Evolutionary conservation across 2,329 filamentous ascomycete genomes (phyloP).

Genomic region (Fusarium sp.): DNA sequence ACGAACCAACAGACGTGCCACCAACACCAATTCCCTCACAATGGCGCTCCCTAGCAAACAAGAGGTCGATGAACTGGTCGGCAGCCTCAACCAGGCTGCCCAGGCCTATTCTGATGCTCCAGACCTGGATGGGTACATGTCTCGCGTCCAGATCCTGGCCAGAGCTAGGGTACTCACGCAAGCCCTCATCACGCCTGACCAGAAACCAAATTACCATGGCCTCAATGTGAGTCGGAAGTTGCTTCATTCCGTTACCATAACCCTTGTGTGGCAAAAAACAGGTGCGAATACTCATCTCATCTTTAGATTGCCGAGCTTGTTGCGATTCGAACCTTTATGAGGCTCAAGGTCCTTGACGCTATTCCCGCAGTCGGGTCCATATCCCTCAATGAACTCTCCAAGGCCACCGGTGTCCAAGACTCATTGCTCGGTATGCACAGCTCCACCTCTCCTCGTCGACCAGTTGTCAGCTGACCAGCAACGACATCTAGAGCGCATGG

Average conservation of each 20-base stretch:
- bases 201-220: slow-evolving; percentile 53
- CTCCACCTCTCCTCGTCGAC: background rate
- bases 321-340: slow-evolving; percentile 51
- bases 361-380: slow-evolving; percentile 49
- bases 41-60: slow-evolving; percentile 39
- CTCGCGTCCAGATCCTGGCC: slow-evolving; percentile 48
- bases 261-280: background rate
- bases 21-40: background rate
- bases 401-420: slow-evolving; percentile 47
- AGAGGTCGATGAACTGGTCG: slow-evolving; percentile 42
- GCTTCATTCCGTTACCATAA: background rate
- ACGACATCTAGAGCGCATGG: slow-evolving; percentile 46
- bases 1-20: background rate
- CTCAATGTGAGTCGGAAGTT: slow-evolving; percentile 45
- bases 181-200: slow-evolving; percentile 48
- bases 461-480: background rate
- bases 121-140: slow-evolving; percentile 46
- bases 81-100: slow-evolving; percentile 34
- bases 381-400: slow-evolving; percentile 48
- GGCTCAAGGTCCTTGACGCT: slow-evolving; percentile 49
- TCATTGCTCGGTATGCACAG: slow-evolving; percentile 47
- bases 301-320: slow-evolving; percentile 51
- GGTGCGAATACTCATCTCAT: background rate
- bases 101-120: slow-evolving; percentile 45
- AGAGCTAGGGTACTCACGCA: slow-evolving; percentile 48